phyloP scores from a whole-genome alignment of 2,329 filamentous ascomycete species.

The Colletotrichum plurivorum region DNA sequence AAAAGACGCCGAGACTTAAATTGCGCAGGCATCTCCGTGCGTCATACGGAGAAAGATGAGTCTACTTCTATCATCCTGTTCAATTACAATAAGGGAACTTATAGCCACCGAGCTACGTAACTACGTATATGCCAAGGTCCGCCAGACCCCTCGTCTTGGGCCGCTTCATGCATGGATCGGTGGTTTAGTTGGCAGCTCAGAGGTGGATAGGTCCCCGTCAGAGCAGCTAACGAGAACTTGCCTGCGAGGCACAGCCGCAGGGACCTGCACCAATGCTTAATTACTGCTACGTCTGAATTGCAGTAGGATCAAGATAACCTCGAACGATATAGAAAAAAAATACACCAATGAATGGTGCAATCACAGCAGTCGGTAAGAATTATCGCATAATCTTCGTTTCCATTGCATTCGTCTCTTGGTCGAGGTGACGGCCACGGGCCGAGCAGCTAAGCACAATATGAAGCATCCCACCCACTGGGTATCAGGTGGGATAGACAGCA shows the following conservation, averaged over 20 bases:
- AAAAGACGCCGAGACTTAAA: too few relatives aligned
- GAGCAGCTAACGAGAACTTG: constrained; percentile 4
- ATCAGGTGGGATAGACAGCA: constrained; percentile 18
- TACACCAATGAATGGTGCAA: neutral
- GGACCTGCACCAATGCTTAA: constrained; percentile 17
- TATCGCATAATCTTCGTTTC: constrained; percentile 34
- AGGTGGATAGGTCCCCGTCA: constrained; percentile 8
- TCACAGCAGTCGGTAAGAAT: neutral
- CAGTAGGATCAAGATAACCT: too few relatives aligned
- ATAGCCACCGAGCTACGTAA: constrained; percentile 14
- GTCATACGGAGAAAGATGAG: neutral
- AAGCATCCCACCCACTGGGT: constrained; percentile 14
- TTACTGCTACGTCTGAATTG: neutral
- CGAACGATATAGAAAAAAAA: neutral
- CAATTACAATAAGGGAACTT: constrained; percentile 1
- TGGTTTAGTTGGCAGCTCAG: constrained; percentile 11
- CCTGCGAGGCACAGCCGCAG: neutral
- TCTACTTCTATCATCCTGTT: neutral
- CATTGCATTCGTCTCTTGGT: constrained; percentile 28
- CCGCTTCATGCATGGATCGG: constrained; percentile 20
- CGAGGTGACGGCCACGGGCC: constrained; percentile 19
- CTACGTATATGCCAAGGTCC: constrained; percentile 20
- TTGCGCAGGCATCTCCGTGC: too few relatives aligned
- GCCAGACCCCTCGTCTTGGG: constrained; percentile 8
- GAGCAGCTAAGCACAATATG: constrained; percentile 13